Percentiles rank a stretch among this genome's conserved stretches.
These are phyloP conservation scores for Rhizophora mangle DNA, from an alignment of 345 rosid species.

Conservation along the genomic window DNA sequence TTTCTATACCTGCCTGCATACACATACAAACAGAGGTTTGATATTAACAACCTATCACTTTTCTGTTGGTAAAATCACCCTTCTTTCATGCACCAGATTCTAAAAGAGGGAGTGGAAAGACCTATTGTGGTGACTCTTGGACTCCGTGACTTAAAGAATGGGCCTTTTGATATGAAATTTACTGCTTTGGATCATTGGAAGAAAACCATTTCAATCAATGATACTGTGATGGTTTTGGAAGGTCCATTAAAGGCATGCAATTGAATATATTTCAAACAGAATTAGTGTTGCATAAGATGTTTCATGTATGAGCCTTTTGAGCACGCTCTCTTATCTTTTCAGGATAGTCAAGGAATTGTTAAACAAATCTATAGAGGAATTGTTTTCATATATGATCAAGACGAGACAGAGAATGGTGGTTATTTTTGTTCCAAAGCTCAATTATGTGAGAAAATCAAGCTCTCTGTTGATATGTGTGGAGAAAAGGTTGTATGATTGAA, in stretches of 20 bases:
- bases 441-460: slow-evolving; percentile 72
- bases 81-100: slow-evolving; percentile 42
- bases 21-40: neutral
- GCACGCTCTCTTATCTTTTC: slow-evolving; percentile 26
- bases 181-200: slow-evolving; percentile 62
- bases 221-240: slow-evolving; percentile 70
- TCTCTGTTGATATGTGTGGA: slow-evolving; percentile 27
- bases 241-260: slow-evolving; percentile 71
- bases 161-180: slow-evolving; percentile 68
- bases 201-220: slow-evolving; percentile 63
- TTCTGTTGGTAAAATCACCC: neutral
- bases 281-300: neutral
- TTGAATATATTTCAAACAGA: neutral
- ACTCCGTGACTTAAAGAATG: slow-evolving; percentile 47
- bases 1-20: no score
- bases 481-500: slow-evolving; percentile 55
- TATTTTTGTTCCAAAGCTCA: slow-evolving; percentile 75
- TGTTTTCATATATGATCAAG: slow-evolving; percentile 62
- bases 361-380: slow-evolving; percentile 84
- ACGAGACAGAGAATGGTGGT: slow-evolving; percentile 78
- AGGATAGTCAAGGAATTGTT: slow-evolving; percentile 86
- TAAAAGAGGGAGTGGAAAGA: slow-evolving; percentile 70
- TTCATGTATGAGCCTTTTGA: neutral
- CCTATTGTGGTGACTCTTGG: slow-evolving; percentile 55
- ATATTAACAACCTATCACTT: neutral